Evolutionary conservation across 176 grass and related monocot genomes (phyloP), one percentile per base, ranked within the genome.

Genomic region (Alloteropsis semialata): DNA sequence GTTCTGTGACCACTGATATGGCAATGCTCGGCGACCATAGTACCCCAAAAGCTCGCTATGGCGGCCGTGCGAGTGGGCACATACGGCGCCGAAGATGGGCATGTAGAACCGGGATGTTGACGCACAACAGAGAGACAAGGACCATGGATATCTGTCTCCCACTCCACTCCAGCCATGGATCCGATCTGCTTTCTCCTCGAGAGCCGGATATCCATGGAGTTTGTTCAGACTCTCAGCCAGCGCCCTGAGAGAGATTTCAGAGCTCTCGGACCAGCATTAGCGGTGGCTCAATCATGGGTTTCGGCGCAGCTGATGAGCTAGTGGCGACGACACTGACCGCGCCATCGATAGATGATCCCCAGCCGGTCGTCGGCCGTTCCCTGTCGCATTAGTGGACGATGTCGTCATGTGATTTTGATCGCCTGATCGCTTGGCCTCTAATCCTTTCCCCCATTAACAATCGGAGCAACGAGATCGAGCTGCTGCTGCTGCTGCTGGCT

Each of bases 361-460:
- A n/a, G n/a, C n/a, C 21, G 24, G 38, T 58, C n/a, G 55, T 6
- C 51, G 25, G 2, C 50, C 65, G 25, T 22, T 44, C 17, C 39
- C 18, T 12, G 39, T 34, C 54, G 55, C 55, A 17, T 50, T n/a
- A 82, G 79, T 82, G 79, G 64, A 83, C 15, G 9, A 36, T 71
- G 73, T 10, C 68, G 65, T 59, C 73, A 83, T 44, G n/a, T 5
- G 55, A n/a, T n/a, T n/a, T n/a, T n/a, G n/a, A 58, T 25, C 44
- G 44, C 29, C 71, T n/a, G 24, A 61, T 60, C 82, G 33, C 55
- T 64, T 86, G 12, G 19, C 33, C 55, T 63, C 77, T 58, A 71
- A 65, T 73, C 67, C 58, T 63, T 27, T 53, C 5, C 24, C 13
- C 13, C 42, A 77, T 72, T 72, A 72, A 74, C 69, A 74, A 81